These are phyloP conservation scores for Camillea tinctor DNA, from an alignment of 2,329 filamentous ascomycete species.

Conservation along the genomic window DNA sequence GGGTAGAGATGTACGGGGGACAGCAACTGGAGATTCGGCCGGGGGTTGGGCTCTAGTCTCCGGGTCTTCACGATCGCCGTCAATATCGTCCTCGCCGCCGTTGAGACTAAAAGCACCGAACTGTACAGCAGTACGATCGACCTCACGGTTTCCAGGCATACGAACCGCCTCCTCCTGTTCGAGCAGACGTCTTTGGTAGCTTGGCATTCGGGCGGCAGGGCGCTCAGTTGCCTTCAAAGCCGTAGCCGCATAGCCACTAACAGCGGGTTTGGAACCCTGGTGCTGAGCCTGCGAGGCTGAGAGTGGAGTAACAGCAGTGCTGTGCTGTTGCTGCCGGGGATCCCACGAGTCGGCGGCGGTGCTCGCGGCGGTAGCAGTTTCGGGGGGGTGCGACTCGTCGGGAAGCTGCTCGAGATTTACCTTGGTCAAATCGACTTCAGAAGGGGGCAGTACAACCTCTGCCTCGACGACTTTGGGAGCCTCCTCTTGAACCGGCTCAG, in stretches of 20 bases:
- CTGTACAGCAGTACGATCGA: slow-evolving; percentile 89
- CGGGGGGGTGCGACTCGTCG: slow-evolving; percentile 73
- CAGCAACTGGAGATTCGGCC: slow-evolving; percentile 79
- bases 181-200: slow-evolving; percentile 80
- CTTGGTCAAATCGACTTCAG: slow-evolving; percentile 83
- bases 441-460: slow-evolving; percentile 60
- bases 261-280: slow-evolving; percentile 55
- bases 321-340: slow-evolving; percentile 55
- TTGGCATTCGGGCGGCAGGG: slow-evolving; percentile 65
- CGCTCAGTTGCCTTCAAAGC: slow-evolving; percentile 74
- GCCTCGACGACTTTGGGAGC: slow-evolving; percentile 45
- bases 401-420: slow-evolving; percentile 89
- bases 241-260: slow-evolving; percentile 76
- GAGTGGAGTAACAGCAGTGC: slow-evolving; percentile 64
- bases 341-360: slow-evolving; percentile 86
- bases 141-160: slow-evolving; percentile 95
- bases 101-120: slow-evolving; percentile 94
- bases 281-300: slow-evolving; percentile 63
- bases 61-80: slow-evolving; percentile 90
- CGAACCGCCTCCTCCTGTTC: slow-evolving; percentile 97
- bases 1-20: slow-evolving; percentile 83
- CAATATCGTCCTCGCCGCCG: slow-evolving; percentile 81
- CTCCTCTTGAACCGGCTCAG: slow-evolving; percentile 30
- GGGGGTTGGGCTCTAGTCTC: slow-evolving; percentile 93
- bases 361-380: slow-evolving; percentile 82